A percentile compares a stretch with the other conserved stretches of the same genome.
These are phyloP conservation scores for Triticum timopheevii DNA, from an alignment of 176 grass and related monocot genomes.

Conservation along the genomic window DNA sequence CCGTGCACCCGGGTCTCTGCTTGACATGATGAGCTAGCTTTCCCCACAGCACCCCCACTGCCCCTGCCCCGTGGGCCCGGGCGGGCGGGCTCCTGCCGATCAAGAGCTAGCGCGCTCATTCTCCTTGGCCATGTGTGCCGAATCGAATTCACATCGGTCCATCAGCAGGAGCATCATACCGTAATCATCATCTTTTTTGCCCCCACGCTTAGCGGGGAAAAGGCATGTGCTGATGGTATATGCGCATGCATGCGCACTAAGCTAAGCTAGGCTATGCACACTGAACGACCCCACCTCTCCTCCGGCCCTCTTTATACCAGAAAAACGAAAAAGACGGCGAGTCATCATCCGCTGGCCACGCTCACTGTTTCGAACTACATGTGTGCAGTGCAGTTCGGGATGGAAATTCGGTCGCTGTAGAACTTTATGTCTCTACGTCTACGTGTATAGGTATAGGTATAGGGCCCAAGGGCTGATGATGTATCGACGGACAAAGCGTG, in stretches of 20 bases:
- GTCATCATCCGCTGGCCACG: not conserved
- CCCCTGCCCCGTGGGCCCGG: not conserved
- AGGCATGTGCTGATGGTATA: not conserved
- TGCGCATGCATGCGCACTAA: not conserved
- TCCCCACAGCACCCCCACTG: not conserved
- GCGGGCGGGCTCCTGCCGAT: not conserved
- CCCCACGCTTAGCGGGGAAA: slow-evolving; percentile 8
- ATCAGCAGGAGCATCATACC: slow-evolving; percentile 33
- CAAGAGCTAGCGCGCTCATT: not conserved
- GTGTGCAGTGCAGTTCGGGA: not conserved
- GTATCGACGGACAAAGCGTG: not conserved
- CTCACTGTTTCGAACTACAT: not conserved
- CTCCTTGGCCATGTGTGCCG: slow-evolving; percentile 38
- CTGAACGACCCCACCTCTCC: not conserved
- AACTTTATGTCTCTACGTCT: not conserved
- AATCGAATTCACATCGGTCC: slow-evolving; percentile 33
- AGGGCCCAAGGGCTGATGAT: not conserved
- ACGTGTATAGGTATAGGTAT: not conserved
- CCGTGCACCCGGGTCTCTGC: not conserved
- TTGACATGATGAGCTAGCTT: not conserved
- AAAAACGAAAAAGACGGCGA: not conserved
- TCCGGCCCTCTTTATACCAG: not conserved
- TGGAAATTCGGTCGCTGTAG: too few species aligned
- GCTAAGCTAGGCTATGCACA: not conserved
- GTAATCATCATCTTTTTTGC: slow-evolving; percentile 35